phyloP scores from a whole-genome alignment of 2,329 filamentous ascomycete genomes.

The Dactylellina haptotyla region DNA sequence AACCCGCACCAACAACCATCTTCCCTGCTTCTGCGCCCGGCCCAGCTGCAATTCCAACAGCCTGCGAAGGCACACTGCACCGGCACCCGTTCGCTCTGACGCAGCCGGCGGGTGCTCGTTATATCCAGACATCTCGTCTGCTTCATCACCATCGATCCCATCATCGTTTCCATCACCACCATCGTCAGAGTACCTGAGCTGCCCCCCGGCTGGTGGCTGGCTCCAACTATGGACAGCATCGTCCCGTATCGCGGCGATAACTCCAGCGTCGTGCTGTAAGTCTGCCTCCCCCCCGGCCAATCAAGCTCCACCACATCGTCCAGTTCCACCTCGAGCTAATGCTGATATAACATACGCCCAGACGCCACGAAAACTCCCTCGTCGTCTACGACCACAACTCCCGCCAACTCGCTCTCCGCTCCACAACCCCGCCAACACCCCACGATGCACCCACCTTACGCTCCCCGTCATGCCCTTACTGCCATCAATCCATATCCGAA shows the following conservation, averaged over 20 bases:
- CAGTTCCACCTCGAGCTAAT: not conserved
- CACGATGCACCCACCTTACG: conserved; percentile 65
- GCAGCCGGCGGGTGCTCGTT: not conserved
- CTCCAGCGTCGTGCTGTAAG: conserved; percentile 49
- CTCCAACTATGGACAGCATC: conserved; percentile 50
- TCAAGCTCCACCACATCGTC: conserved; percentile 48
- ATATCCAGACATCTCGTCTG: not conserved
- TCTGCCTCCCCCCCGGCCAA: conserved; percentile 35
- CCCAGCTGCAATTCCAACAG: conserved; percentile 20
- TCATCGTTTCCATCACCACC: not conserved
- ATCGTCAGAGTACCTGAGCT: not conserved
- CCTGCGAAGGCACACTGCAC: not conserved
- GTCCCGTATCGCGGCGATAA: conserved; percentile 51
- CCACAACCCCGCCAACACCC: conserved; percentile 63
- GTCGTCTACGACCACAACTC: conserved; percentile 90
- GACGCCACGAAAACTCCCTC: conserved; percentile 89
- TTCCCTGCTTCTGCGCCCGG: not conserved
- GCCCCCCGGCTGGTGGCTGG: not conserved
- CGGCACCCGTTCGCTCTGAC: conserved; percentile 2
- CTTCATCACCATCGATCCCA: conserved; percentile 2
- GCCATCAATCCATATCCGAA: conserved; percentile 71
- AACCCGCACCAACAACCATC: not conserved
- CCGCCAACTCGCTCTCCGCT: conserved; percentile 83
- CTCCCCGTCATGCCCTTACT: conserved; percentile 83
- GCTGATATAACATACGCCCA: conserved; percentile 61